A percentile compares a stretch with the other conserved stretches of the same genome.
Conservation (phyloP, 371 early-diverging fungal genomes). For the Mucor racemosus region DNA sequence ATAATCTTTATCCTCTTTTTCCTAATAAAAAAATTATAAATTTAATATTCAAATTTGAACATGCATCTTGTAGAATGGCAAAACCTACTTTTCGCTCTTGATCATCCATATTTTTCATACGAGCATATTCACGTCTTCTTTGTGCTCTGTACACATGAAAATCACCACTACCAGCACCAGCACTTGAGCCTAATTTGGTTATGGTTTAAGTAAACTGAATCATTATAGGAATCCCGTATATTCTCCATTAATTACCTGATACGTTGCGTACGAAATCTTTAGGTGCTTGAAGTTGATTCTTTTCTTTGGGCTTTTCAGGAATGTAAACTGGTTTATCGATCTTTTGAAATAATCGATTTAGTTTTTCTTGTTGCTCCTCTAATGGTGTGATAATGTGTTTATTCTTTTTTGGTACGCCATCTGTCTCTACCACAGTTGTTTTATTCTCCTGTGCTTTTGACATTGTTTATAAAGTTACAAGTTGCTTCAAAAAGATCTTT, state of each 20-base stretch:
- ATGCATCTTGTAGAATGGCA: constrained; percentile 8
- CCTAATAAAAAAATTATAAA: constrained; percentile 20
- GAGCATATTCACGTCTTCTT: constrained; percentile 85
- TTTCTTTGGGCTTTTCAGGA: constrained; percentile 52
- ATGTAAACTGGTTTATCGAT: constrained; percentile 82
- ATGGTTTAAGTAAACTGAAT: too few species aligned
- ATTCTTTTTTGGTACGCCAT: constrained; percentile 11
- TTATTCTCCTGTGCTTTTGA: not conserved
- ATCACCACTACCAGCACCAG: constrained; percentile 96
- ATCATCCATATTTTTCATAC: constrained; percentile 80
- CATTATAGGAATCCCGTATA: too few species aligned
- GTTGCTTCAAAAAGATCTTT: too few species aligned
- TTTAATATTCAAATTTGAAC: not conserved
- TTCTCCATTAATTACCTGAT: constrained; percentile 52
- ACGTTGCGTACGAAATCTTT: constrained; percentile 84
- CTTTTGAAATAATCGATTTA: constrained; percentile 76
- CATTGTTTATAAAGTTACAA: not conserved
- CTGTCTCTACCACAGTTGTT: not conserved
- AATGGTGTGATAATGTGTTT: constrained; percentile 50
- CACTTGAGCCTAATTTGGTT: constrained; percentile 75
- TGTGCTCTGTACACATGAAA: constrained; percentile 93
- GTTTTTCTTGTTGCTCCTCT: constrained; percentile 67
- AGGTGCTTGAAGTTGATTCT: constrained; percentile 58
- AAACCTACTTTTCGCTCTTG: constrained; percentile 70
- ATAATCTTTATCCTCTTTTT: constrained; percentile 58